Percentiles rank a stretch among this genome's conserved stretches.
phyloP scores from a whole-genome alignment of 768 basidiomycete genomes.

The Termitomyces sp. region DNA sequence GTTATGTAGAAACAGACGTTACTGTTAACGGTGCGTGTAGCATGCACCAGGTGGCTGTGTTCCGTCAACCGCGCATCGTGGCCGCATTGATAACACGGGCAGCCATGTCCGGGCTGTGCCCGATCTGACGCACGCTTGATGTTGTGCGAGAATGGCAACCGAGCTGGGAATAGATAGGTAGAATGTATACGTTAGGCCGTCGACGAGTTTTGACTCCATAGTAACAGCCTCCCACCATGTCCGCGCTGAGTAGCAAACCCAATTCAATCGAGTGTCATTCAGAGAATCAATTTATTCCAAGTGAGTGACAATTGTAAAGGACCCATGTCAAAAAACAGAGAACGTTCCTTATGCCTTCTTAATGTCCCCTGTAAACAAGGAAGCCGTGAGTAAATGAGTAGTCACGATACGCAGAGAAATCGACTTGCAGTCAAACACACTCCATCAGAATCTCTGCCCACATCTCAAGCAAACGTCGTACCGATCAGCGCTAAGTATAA shows the following conservation, averaged over 20 bases:
- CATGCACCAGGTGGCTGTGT: neutral
- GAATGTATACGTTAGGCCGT: neutral
- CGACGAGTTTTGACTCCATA: neutral
- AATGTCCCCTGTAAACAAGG: neutral
- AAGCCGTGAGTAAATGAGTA: neutral
- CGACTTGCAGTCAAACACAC: neutral
- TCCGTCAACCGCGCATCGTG: neutral
- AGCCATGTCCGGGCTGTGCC: neutral
- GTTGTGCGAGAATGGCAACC: neutral
- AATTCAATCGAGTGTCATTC: neutral
- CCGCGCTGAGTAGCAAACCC: neutral
- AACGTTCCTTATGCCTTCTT: neutral
- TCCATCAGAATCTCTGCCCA: neutral
- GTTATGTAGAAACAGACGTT: neutral
- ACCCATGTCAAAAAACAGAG: neutral
- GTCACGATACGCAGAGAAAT: neutral
- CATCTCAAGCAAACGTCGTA: slow-evolving; percentile 10
- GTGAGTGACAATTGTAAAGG: neutral
- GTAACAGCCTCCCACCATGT: no score
- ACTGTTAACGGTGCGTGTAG: neutral
- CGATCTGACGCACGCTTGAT: neutral
- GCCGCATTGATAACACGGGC: no score
- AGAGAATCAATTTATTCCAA: neutral
- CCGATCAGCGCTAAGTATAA: slow-evolving; percentile 3
- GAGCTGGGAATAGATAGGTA: neutral